These are phyloP conservation scores for Aspergillus puulaauensis DNA, from an alignment of 2,329 filamentous ascomycete species.

Conservation along the genomic window DNA sequence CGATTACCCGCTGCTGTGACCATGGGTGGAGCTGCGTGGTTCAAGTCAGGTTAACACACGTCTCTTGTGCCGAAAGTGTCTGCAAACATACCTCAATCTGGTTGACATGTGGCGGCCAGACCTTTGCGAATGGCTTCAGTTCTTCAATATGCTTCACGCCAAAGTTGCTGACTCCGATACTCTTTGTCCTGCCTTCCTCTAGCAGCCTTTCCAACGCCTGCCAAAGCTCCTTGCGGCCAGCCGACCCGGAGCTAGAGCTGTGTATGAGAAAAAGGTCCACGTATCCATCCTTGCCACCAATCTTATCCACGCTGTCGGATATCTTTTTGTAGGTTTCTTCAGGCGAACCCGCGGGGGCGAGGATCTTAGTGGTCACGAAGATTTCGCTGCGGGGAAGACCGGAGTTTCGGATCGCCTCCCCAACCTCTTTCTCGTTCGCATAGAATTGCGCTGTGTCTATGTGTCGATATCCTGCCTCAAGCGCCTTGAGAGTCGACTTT, in stretches of 20 bases:
- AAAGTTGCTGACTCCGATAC: slow-evolving; percentile 73
- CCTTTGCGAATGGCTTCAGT: slow-evolving; percentile 63
- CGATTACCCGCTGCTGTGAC: slow-evolving; percentile 63
- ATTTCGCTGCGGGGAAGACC: slow-evolving; percentile 55
- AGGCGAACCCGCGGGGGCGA: slow-evolving; percentile 52
- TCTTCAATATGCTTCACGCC: slow-evolving; percentile 67
- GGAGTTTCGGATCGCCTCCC: slow-evolving; percentile 60
- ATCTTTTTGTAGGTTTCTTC: slow-evolving; percentile 61
- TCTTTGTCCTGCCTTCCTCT: slow-evolving; percentile 59
- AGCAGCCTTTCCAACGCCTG: slow-evolving; percentile 62
- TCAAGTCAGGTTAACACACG: slow-evolving; percentile 1
- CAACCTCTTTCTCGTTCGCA: slow-evolving; percentile 67
- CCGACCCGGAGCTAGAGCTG: slow-evolving; percentile 56
- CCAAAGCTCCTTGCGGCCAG: slow-evolving; percentile 64
- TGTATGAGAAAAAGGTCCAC: slow-evolving; percentile 73
- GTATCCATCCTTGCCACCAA: slow-evolving; percentile 60
- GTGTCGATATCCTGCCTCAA: slow-evolving; percentile 53
- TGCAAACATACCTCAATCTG: slow-evolving; percentile 65
- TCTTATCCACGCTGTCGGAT: slow-evolving; percentile 62
- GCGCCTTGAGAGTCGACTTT: slow-evolving; percentile 58
- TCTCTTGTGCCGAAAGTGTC: slow-evolving; percentile 11
- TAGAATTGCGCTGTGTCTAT: slow-evolving; percentile 67
- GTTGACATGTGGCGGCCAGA: slow-evolving; percentile 71
- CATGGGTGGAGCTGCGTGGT: slow-evolving; percentile 65
- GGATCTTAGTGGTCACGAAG: slow-evolving; percentile 71